Percentiles rank a stretch among this genome's conserved stretches.
phyloP scores from a whole-genome alignment of 371 early-diverging fungal genomes.

The Haplosporangium sp. region DNA sequence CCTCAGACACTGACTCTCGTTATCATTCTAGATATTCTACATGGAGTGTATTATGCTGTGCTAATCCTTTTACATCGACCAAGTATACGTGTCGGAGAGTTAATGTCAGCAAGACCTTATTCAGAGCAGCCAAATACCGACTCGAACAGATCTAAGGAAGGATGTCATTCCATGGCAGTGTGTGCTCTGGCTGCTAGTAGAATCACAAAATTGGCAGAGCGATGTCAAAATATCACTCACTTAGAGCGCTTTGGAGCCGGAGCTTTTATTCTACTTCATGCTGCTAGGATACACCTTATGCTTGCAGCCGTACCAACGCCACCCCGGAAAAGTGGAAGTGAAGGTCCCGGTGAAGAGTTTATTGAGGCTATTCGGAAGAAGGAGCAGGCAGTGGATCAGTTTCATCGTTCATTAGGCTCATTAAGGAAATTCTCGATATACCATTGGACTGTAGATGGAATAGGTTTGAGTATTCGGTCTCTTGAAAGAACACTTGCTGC shows the following conservation, averaged over 20 bases:
- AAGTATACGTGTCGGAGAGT: conserved; percentile 15
- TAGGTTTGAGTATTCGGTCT: conserved; percentile 7
- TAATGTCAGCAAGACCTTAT: not conserved
- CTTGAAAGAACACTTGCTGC: conserved; percentile 13
- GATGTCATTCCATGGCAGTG: conserved; percentile 13
- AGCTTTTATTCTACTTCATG: conserved; percentile 10
- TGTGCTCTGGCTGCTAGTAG: conserved; percentile 12
- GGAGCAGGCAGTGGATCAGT: conserved; percentile 12
- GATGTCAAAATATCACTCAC: conserved; percentile 7
- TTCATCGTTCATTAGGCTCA: conserved; percentile 15
- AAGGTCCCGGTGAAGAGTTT: not conserved
- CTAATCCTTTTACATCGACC: conserved; percentile 12
- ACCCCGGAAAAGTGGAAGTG: not conserved
- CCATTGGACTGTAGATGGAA: conserved; percentile 14
- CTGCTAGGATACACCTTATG: conserved; percentile 12
- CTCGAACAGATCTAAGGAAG: not conserved
- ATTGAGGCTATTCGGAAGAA: conserved; percentile 12
- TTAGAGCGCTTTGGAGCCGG: conserved; percentile 17
- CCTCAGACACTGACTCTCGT: too few relatives aligned
- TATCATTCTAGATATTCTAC: conserved; percentile 4
- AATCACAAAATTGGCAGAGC: conserved; percentile 12
- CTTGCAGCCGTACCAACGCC: conserved; percentile 11
- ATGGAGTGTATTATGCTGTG: conserved; percentile 11
- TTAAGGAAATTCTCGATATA: conserved; percentile 12
- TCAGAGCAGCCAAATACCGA: conserved; percentile 4